Evolutionary conservation across 768 basidiomycete genomes (phyloP).

Genomic region (Neoboletus magnificus): DNA sequence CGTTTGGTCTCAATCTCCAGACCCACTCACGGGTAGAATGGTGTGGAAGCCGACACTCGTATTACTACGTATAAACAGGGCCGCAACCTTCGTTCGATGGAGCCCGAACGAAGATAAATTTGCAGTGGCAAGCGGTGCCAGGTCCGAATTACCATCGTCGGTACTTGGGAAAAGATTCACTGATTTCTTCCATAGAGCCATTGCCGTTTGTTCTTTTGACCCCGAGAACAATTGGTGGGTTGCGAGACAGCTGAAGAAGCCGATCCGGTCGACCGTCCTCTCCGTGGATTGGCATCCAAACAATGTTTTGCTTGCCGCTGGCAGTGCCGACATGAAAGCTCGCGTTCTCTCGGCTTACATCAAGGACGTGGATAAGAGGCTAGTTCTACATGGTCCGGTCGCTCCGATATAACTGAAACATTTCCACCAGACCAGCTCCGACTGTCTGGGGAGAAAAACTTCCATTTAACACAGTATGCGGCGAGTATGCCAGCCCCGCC

Average conservation of each 20-base stretch:
- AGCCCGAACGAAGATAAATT: constrained; percentile 98
- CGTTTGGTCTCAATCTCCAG: constrained; percentile 87
- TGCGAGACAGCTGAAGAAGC: constrained; percentile 94
- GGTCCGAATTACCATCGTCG: constrained; percentile 41
- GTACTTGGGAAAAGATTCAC: neutral
- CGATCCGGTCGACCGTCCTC: constrained; percentile 91
- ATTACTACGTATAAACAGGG: constrained; percentile 88
- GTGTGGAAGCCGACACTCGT: constrained; percentile 98
- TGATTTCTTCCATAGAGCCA: constrained; percentile 54
- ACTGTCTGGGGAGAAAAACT: constrained; percentile 97
- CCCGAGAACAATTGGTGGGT: constrained; percentile 99
- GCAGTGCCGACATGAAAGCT: constrained; percentile 97
- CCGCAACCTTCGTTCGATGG: constrained; percentile 95
- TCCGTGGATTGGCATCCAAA: constrained; percentile 98
- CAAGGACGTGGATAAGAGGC: constrained; percentile 96
- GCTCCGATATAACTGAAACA: constrained; percentile 6
- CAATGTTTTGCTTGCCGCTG: constrained; percentile 94
- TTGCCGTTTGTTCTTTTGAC: constrained; percentile 96
- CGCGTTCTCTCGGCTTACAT: constrained; percentile 97
- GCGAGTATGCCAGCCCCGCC: constrained; percentile 82
- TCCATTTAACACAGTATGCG: constrained; percentile 96
- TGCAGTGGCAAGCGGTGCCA: constrained; percentile 94
- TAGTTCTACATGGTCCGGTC: constrained; percentile 16
- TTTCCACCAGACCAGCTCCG: constrained; percentile 63
- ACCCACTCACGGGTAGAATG: constrained; percentile 64